Base-by-base conservation (phyloP, 2,329 filamentous ascomycete species). In the Hortaea sp. region DNA sequence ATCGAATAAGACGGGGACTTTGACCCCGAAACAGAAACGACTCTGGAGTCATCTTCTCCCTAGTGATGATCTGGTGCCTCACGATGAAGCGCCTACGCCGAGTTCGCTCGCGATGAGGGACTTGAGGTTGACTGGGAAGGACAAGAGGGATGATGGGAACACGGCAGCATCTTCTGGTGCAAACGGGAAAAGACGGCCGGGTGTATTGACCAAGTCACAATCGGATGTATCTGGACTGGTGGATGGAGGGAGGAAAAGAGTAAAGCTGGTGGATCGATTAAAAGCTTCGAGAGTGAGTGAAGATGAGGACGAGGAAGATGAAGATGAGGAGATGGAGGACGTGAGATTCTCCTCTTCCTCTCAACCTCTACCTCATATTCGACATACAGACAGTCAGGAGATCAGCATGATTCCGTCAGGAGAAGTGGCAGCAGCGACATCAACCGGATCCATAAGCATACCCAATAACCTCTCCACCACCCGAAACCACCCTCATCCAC, bases 251-350 rank as follows among this genome's bases (percentile, higher is more conserved):
- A 20, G 49, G 31, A 45, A 51, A 12, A 55, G 56, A n/a, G 50
- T 54, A 6, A 55, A 57, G 38, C 47, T 64, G 10, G 60, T 63
- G 2, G 62, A 65, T 52, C 60, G 59, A 5, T 45, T 65, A 28
- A 63, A 59, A 52, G 59, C 61, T 6, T 55, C 57, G 10, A 52
- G 52, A n/a, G 44, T 50, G 30, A 53, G 48, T 39, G 53, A 53
- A 10, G 57, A 59, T 6, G 46, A 44, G 10, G 59, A 58, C 10
- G 43, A 55, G 3, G 53, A 53, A n/a, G 50, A 53, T 9, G 40
- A 42, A 20, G 57, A 58, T 32, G 44, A 46, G 9, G 39, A 49
- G 39, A 41, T 41, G 39, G 28, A 41, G 10, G 13, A 39, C 10
- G 13, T 39, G 20, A 20, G 4, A 4, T 20, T 20, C 20, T 20